Conservation (phyloP, 768 basidiomycete species). For the Termitomyces sp. region DNA sequence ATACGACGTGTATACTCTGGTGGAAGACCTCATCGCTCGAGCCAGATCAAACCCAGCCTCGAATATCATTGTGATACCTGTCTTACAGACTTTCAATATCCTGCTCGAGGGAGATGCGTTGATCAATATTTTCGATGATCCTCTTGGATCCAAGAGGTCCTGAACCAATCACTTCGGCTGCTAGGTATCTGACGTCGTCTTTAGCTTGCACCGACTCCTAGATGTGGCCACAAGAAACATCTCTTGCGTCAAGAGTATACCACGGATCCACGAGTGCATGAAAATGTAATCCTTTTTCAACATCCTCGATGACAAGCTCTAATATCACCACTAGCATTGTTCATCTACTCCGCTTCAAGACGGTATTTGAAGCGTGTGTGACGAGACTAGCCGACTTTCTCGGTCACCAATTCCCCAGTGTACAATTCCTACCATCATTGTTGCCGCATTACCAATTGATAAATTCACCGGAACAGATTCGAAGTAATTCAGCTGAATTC, state of each 20-base stretch:
- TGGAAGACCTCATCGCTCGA: conserved; percentile 50
- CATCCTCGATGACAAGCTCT: background rate
- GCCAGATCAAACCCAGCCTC: conserved; percentile 47
- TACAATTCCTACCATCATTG: conserved; percentile 25
- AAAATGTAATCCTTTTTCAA: conserved; percentile 51
- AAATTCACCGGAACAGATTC: conserved; percentile 44
- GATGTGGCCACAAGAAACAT: conserved; percentile 57
- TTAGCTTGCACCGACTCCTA: conserved; percentile 51
- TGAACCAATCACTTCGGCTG: conserved; percentile 1
- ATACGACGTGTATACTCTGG: conserved; percentile 48
- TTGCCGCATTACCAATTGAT: background rate
- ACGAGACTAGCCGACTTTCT: conserved; percentile 55
- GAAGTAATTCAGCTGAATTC: conserved; percentile 76
- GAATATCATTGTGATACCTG: conserved; percentile 78
- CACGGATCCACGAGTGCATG: conserved; percentile 76
- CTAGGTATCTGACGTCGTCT: conserved; percentile 3
- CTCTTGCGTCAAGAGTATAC: conserved; percentile 71
- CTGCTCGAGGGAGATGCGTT: conserved; percentile 68
- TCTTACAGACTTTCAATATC: conserved; percentile 68
- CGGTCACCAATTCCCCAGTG: conserved; percentile 75
- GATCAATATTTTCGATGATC: conserved; percentile 36
- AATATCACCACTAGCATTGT: conserved; percentile 42
- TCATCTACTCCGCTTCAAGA: conserved; percentile 51
- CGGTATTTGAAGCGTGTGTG: conserved; percentile 38
- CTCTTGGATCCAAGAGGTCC: conserved; percentile 48